These are phyloP conservation scores for Cyclotella baltica DNA, from an alignment of 108 stramenopile genomes.

Conservation along the genomic window DNA sequence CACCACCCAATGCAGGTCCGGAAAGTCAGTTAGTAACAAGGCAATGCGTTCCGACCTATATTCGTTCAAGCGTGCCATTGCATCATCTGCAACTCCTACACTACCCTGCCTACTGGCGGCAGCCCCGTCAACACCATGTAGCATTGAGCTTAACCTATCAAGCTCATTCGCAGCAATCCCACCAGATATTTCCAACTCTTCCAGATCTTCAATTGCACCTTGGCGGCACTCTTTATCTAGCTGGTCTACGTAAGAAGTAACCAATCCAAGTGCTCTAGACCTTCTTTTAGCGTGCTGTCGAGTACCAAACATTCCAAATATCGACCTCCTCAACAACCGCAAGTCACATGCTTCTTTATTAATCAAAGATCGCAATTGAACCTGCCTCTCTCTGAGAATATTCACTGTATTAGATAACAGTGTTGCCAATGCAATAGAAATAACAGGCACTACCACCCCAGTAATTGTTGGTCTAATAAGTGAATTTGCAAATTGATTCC, in stretches of 20 bases:
- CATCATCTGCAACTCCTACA: slow-evolving; percentile 23
- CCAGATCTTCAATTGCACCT: slow-evolving; percentile 34
- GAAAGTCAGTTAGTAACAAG: slow-evolving; percentile 43
- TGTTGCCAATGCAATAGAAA: slow-evolving; percentile 48
- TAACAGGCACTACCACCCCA: slow-evolving; percentile 46
- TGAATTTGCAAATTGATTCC: slow-evolving; percentile 28
- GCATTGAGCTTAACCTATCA: slow-evolving; percentile 34
- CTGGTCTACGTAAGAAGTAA: slow-evolving; percentile 34
- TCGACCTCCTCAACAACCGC: slow-evolving; percentile 37
- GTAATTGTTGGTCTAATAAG: slow-evolving; percentile 41
- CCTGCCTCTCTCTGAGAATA: slow-evolving; percentile 44
- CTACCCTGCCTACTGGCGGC: slow-evolving; percentile 33
- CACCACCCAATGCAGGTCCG: slow-evolving; percentile 42
- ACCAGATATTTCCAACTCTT: slow-evolving; percentile 28
- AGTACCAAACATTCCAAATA: slow-evolving; percentile 51
- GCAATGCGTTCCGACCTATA: slow-evolving; percentile 41
- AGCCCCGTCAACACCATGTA: slow-evolving; percentile 53
- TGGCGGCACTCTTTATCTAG: slow-evolving; percentile 24
- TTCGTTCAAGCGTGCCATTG: slow-evolving; percentile 32
- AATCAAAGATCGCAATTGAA: slow-evolving; percentile 31
- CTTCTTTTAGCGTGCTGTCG: slow-evolving; percentile 42
- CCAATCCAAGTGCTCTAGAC: slow-evolving; percentile 24
- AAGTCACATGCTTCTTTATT: slow-evolving; percentile 54
- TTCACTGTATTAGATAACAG: slow-evolving; percentile 49
- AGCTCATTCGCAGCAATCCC: slow-evolving; percentile 50